Percentiles rank a stretch among this genome's conserved stretches.
Evolutionary conservation across 2,329 filamentous ascomycete species (phyloP).

Genomic region (Colletotrichum plurivorum): DNA sequence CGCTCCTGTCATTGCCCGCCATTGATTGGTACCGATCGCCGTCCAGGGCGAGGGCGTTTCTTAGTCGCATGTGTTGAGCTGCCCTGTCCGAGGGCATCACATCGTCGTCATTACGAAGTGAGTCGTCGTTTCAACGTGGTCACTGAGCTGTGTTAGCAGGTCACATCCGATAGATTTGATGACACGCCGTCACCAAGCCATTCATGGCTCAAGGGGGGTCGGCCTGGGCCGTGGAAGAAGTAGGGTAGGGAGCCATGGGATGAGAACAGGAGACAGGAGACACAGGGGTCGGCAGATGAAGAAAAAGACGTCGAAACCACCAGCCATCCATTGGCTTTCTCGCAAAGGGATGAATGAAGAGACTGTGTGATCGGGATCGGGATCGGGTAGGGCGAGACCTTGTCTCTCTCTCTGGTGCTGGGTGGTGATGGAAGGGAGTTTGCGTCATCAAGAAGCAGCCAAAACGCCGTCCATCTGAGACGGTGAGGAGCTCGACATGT

Average conservation of each 20-base stretch:
- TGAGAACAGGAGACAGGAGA: no score
- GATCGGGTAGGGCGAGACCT: conserved; percentile 38
- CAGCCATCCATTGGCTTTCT: neutral
- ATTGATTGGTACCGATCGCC: conserved; percentile 28
- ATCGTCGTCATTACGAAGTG: conserved; percentile 19
- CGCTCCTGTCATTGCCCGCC: conserved; percentile 15
- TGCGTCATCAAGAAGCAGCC: conserved; percentile 33
- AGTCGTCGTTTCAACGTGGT: conserved; percentile 12
- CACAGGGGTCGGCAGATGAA: neutral
- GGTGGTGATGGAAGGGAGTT: conserved; percentile 34
- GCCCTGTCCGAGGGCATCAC: conserved; percentile 18
- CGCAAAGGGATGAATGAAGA: neutral
- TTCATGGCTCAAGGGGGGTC: conserved; percentile 7
- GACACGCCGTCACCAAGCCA: neutral
- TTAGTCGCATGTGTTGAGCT: conserved; percentile 15
- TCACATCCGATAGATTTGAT: neutral
- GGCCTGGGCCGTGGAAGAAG: conserved; percentile 11
- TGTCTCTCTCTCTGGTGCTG: conserved; percentile 1
- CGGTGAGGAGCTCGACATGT: neutral
- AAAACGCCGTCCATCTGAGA: conserved; percentile 22
- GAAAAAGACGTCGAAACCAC: neutral
- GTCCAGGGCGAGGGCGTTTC: conserved; percentile 29
- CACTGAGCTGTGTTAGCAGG: conserved; percentile 28
- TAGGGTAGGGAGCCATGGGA: neutral
- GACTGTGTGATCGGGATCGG: conserved; percentile 15